Percentiles rank a stretch among this genome's conserved stretches.
Conservation (phyloP, 2,329 filamentous ascomycete species). For the Aspergillus bombycis region DNA sequence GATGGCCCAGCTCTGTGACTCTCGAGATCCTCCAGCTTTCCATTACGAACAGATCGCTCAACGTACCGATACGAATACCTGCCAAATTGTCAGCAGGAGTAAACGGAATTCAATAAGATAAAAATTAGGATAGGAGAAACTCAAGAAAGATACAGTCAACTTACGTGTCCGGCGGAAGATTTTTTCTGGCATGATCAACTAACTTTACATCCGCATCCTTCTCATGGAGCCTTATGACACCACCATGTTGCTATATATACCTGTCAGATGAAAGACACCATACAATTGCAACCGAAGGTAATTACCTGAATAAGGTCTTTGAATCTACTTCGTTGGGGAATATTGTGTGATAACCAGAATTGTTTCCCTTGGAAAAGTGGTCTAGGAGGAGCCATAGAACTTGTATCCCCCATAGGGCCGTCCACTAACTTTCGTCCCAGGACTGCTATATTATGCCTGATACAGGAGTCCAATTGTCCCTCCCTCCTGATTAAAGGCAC, state of each 20-base stretch:
- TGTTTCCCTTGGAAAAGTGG: constrained; percentile 56
- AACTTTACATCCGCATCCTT: constrained; percentile 61
- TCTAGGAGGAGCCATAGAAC: not conserved
- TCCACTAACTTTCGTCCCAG: not conserved
- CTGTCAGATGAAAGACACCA: constrained; percentile 4
- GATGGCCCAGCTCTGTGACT: constrained; percentile 52
- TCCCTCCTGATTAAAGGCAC: not conserved
- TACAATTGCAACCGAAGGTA: not conserved
- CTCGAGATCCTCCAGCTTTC: constrained; percentile 52
- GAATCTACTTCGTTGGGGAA: constrained; percentile 55
- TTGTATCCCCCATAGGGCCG: not conserved
- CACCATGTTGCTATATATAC: constrained; percentile 54
- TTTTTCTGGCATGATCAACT: constrained; percentile 59
- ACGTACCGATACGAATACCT: constrained; percentile 63
- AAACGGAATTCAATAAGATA: constrained; percentile 1
- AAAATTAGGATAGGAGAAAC: constrained; percentile 2
- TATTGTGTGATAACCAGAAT: constrained; percentile 62
- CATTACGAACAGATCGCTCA: constrained; percentile 55
- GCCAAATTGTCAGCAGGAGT: constrained; percentile 12
- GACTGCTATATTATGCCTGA: not conserved
- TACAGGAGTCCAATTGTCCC: not conserved
- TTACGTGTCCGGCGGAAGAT: constrained; percentile 54
- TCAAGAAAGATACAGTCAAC: constrained; percentile 12
- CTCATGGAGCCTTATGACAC: constrained; percentile 56
- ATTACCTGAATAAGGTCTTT: constrained; percentile 52